Evolutionary conservation across 805 yeast species (phyloP), one percentile per base, ranked within the genome.

Genomic region (Candida corydali): DNA sequence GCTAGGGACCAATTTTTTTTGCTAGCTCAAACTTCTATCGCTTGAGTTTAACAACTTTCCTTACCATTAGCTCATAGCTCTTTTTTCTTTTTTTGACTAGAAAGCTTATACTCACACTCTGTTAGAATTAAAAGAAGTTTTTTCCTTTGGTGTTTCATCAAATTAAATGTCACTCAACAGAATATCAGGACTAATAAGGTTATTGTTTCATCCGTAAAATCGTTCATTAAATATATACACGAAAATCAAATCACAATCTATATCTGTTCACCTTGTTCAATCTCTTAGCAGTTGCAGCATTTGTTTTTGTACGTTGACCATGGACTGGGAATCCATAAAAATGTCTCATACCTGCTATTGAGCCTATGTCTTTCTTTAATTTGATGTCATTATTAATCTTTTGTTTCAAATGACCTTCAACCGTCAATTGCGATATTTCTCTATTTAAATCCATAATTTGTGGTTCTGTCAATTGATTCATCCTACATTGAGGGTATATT

Each of bases 251-350:
- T 26, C 29, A 43, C 15, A 40, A 9, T 17, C 36, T 29, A 30
- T 16, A 40, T 69, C 93, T 81, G 45, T 85, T 82, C 34, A 86
- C 61, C 52, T 75, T 79, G 64, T 91, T 91, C 61, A 91, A 75
- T 60, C 78, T 80, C 66, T 80, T 80, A 15, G 98, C 98, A 17
- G 96, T 91, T 55, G 74, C 72, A 23, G 95, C 95, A 57, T 93
- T 93, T 45, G 83, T 86, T 68, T 86, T 80, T 12, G 98, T 93
- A 43, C 82, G 75, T 70, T 93, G 98, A 51, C 98, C 98, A 57
- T 69, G 63, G 22, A 66, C 73, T 30, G 73, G 73, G 42, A 65
- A 61, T 26, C 94, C 91, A 61, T 79, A 68, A 29, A 88, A 83
- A 57, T 93, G 98, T 64, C 98, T 80, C 55, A 82, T 62, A 66